Base-by-base conservation (phyloP, 352 stramenopile species). In the Globisporangium splendens region DNA sequence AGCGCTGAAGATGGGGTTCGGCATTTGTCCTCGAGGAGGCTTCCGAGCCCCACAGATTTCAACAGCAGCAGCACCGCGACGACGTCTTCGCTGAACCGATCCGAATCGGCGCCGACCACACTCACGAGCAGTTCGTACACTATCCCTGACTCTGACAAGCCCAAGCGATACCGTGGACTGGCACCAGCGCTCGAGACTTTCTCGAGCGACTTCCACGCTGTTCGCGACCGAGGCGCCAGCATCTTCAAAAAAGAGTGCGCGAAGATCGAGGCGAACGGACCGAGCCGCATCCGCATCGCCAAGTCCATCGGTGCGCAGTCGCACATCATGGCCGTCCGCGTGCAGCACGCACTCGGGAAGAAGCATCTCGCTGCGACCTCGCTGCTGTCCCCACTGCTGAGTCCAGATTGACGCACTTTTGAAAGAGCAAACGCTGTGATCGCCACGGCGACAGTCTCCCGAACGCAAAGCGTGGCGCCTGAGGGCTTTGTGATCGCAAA, bases 241-340 rank as follows among this genome's bases (percentile, higher is more conserved):
- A 81, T 86, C 44, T 79, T 87, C 54, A 65, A 73, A 24, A 77
- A 73, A 41, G 73, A 88, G 59, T 83, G 72, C 38, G 54, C 76
- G 21, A 44, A 65, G n/a, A 62, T 65, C 0, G 63, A 69, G 17
- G 59, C 64, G 14, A 55, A 70, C 41, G 68, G 70, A 0, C 54
- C 65, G 6, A 72, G 57, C 7, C 70, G 74, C 0, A 80, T 88
- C 49, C 77, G 76, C 33, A 54, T 80, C 48, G 68, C 75, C 11
- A 75, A 62, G 20, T 77, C 80, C 2, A 59, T 66, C 54, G 43
- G 39, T 0, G 77, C 70, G 3, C 68, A 82, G 53, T 59, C 62
- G 33, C 69, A 69, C 14, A 50, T 90, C 13, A 63, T 86, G 39
- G 68, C 72, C 3, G 75, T 69, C 6, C 71, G 77, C 8, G 64